A percentile compares a stretch with the other conserved stretches of the same genome.
These are phyloP conservation scores for Fusarium robinianum DNA, from an alignment of 2,329 filamentous ascomycete species.

Conservation along the genomic window DNA sequence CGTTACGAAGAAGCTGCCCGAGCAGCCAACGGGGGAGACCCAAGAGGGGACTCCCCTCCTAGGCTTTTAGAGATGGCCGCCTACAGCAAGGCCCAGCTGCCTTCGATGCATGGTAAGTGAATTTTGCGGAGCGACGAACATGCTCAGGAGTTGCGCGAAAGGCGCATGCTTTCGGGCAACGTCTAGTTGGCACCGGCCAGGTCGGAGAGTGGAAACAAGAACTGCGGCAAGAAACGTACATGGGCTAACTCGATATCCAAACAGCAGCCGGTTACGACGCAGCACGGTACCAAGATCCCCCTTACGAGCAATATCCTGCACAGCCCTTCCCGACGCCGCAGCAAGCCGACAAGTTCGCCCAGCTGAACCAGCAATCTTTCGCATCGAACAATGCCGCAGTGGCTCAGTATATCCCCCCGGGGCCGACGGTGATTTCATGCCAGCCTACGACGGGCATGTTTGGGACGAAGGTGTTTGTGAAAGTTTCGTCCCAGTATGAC, in stretches of 20 bases:
- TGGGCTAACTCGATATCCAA: constrained; percentile 18
- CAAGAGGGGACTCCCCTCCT: constrained; percentile 60
- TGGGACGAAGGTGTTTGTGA: constrained; percentile 73
- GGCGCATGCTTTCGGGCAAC: neutral
- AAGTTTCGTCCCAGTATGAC: constrained; percentile 76
- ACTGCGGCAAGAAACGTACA: neutral
- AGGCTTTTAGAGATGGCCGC: constrained; percentile 46
- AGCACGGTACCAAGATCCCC: constrained; percentile 62
- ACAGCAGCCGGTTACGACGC: constrained; percentile 59
- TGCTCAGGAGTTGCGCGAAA: too few relatives aligned
- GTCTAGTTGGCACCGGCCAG: neutral
- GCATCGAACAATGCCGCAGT: constrained; percentile 65
- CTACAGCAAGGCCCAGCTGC: constrained; percentile 77
- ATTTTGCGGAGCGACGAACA: too few relatives aligned
- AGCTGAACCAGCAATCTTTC: constrained; percentile 61
- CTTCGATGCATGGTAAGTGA: constrained; percentile 84
- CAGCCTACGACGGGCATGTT: constrained; percentile 69
- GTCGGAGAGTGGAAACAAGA: neutral
- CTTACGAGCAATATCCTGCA: constrained; percentile 57
- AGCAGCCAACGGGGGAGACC: constrained; percentile 57
- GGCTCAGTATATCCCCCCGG: constrained; percentile 67
- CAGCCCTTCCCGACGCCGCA: constrained; percentile 54
- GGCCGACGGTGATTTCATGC: constrained; percentile 68
- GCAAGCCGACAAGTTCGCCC: constrained; percentile 54
- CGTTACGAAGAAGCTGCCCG: constrained; percentile 61